Evolutionary conservation across 805 yeast species (phyloP).

Genomic region (Maudiozyma bulderi): DNA sequence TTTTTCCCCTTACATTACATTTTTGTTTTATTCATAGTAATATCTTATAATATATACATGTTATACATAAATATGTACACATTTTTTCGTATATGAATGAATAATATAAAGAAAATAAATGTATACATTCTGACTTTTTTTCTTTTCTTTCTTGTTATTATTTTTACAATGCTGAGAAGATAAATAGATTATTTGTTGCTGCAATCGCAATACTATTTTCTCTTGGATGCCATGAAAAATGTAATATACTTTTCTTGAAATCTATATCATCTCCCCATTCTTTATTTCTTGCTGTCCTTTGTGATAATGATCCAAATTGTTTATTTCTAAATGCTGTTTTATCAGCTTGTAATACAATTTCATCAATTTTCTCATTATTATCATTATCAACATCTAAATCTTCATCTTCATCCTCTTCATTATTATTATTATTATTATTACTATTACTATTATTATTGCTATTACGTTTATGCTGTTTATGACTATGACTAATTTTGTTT

Average conservation of each 20-base stretch:
- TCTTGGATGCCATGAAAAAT: constrained; percentile 95
- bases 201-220: constrained; percentile 97
- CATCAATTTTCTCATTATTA: constrained; percentile 27
- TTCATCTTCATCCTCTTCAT: constrained; percentile 5
- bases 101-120: not conserved
- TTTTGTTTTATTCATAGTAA: too few relatives aligned
- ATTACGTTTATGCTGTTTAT: not conserved
- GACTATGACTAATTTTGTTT: not conserved
- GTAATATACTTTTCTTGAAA: constrained; percentile 88
- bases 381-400: constrained; percentile 6
- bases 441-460: not conserved
- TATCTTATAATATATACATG: too few relatives aligned
- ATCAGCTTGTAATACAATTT: constrained; percentile 91
- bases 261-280: constrained; percentile 71
- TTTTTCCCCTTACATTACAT: too few relatives aligned
- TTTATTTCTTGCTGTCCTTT: constrained; percentile 35
- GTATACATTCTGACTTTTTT: not conserved
- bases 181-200: constrained; percentile 89
- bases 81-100: not conserved
- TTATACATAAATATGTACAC: too few relatives aligned
- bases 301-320: constrained; percentile 28
- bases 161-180: constrained; percentile 59
- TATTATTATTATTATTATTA: not conserved
- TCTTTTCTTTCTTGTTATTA: not conserved
- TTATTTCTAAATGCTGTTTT: constrained; percentile 80